Base-by-base conservation (phyloP, 2,329 filamentous ascomycete species). In the Orbilia blumenaviensis region DNA sequence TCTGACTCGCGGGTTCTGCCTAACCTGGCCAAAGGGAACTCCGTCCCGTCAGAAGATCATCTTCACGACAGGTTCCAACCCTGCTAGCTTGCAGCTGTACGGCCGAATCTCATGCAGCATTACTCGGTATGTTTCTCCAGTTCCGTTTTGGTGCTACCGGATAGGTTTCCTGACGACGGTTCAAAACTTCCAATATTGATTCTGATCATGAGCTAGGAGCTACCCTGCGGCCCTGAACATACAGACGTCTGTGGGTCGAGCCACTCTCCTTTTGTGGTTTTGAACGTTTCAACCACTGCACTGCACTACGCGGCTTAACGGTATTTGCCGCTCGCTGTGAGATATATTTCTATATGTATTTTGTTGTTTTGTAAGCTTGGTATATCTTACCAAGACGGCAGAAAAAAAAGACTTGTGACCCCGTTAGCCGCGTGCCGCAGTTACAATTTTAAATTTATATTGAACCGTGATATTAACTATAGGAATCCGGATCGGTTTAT, bases 191-290 rank as follows among this genome's bases (percentile, higher is more conserved):
- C 25, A 42, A 42, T 14, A 29, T 62, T 60, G 44, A 52, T 74
- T 54, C 62, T 67, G 62, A 52, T 74, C 62, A 54, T 67, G 62
- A 63, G 69, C 54, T 25, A 42, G 52, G 50, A 67, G 54, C 32
- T 56, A 63, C 69, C 69, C 62, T 66, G 54, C 32, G 46, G 58
- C 69, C 69, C 62, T 66, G 46, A 63, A 75, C 36, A 27, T 0
- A 34, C 25, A 61, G 48, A 54, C 21, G 63, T 66, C 61, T 67
- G 42, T 73, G 68, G 58, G 60, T 44, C n/a, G n/a, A n/a, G n/a
- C n/a, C 61, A 52, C 48, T 27, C 32, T 12, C 27, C 14, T 52
- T 32, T 54, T n/a, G 52, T 38, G 32, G n/a, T 56, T 14, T 21
- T 56, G 18, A 56, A 34, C 52, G n/a, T n/a, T n/a, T n/a, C n/a